Base-by-base conservation (phyloP, 2,329 filamentous ascomycete species). In the Camillea tinctor region DNA sequence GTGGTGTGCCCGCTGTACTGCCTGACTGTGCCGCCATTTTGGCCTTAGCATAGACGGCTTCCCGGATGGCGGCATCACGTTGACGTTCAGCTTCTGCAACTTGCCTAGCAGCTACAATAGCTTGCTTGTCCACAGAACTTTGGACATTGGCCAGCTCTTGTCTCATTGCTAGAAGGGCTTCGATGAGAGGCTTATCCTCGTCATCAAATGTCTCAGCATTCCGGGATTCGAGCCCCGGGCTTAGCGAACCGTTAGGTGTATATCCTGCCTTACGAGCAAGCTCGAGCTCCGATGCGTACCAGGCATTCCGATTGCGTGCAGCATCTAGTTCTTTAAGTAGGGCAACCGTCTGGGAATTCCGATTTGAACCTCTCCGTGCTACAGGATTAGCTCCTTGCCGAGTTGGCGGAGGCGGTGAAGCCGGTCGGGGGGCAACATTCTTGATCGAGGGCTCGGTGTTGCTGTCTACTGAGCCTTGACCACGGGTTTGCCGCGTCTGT, bases 41-140 rank as follows among this genome's bases (percentile, higher is more conserved):
- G 2, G 96, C 93, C 72, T 96, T 97, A 36, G 93, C 92, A 75
- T 98, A 98, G 0, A 95, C 90, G 1, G 95, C 95, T 77, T 99
- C 96, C 68, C 89, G 91, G 57, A 99, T 88, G n/a, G 95, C 95
- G 49, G 90, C 88, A 75, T 99, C 95, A 55, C 96, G 86, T 78
- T 99, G 95, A 72, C 91, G 93, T 73, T 99, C 95, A 1, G 96
- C 90, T 73, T 97, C 93, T 1, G 94, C 93, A 63, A 99, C 93
- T 63, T 94, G 88, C 74, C 90, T 93, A 0, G 93, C 92, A 8
- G 95, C 93, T 58, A 92, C 80, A 7, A 92, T 82, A 13, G 93
- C 91, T 77, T 98, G 95, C 67, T 92, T 88, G 68, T 97, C 93
- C 54, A 99, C 91, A 0, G 93, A 92, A 15, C 82, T 87, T 73